phyloP scores from a whole-genome alignment of 1,139 yeast genomes.

The Yamadazyma buinensis region DNA sequence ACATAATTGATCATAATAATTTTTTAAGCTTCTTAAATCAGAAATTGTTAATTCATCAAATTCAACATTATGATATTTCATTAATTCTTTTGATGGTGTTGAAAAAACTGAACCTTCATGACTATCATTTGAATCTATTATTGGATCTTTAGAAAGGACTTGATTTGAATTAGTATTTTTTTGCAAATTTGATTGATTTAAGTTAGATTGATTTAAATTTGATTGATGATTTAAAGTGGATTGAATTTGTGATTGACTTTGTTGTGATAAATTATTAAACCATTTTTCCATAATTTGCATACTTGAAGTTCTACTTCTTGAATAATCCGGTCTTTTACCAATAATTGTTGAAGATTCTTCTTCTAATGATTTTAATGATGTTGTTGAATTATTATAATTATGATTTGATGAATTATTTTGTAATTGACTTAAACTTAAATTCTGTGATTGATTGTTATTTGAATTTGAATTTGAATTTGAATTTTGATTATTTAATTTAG shows the following conservation, averaged over 20 bases:
- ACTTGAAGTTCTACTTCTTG: conserved; percentile 36
- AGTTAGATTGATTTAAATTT: no score
- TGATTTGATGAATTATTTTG: not conserved
- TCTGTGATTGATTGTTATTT: no score
- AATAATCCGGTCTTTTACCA: conserved; percentile 23
- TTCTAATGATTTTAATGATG: conserved; percentile 32
- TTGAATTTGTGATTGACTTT: conserved; percentile 5
- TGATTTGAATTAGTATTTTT: no score
- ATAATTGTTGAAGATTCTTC: conserved; percentile 14
- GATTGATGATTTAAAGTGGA: not conserved
- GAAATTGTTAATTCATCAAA: conserved; percentile 35
- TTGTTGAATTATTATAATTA: conserved; percentile 20
- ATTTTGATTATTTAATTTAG: conserved; percentile 28
- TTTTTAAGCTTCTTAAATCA: conserved; percentile 32
- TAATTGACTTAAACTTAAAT: no score
- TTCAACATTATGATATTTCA: conserved; percentile 30
- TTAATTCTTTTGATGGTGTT: conserved; percentile 24
- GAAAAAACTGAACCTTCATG: conserved; percentile 16
- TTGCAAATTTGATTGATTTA: no score
- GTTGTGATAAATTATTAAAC: conserved; percentile 31
- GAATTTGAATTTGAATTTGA: not conserved
- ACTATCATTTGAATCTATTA: conserved; percentile 9
- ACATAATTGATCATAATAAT: conserved; percentile 38
- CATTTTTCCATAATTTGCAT: conserved; percentile 45
- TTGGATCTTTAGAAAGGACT: no score